These are phyloP conservation scores for Sporothrix phasma DNA, from an alignment of 2,329 filamentous ascomycete species.

Conservation along the genomic window DNA sequence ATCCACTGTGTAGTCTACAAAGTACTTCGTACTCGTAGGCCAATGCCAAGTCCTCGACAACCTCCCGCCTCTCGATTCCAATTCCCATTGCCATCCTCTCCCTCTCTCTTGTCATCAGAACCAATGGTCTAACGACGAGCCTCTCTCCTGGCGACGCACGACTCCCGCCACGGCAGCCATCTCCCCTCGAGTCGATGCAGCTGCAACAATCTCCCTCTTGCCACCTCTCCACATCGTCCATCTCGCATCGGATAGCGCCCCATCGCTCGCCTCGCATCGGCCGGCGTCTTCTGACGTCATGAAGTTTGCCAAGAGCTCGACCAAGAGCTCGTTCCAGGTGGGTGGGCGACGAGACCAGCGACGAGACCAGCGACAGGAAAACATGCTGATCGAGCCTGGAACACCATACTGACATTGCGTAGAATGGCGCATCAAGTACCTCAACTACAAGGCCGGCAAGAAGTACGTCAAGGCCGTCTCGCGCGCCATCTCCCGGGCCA, in stretches of 20 bases:
- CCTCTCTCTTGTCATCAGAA: not conserved
- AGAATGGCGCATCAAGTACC: slow-evolving; percentile 90
- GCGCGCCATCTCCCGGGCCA: slow-evolving; percentile 57
- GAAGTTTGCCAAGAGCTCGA: slow-evolving; percentile 71
- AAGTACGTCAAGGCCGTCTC: slow-evolving; percentile 81
- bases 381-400: too few species aligned
- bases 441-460: slow-evolving; percentile 92
- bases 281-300: slow-evolving; percentile 28
- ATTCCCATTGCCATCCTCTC: not conserved
- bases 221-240: too few species aligned
- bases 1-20: too few species aligned
- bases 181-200: not conserved
- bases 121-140: not conserved
- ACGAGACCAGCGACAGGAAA: too few species aligned
- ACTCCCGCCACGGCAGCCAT: not conserved
- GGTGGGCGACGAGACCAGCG: slow-evolving; percentile 20
- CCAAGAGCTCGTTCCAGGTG: slow-evolving; percentile 74
- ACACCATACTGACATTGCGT: not conserved
- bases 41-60: too few species aligned
- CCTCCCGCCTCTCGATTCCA: too few species aligned
- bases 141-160: not conserved
- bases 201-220: not conserved
- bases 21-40: too few species aligned
- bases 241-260: not conserved
- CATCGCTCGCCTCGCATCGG: not conserved